Evolutionary conservation across 805 yeast genomes (phyloP).

Genomic region (Saccharomycopsis sp.): DNA sequence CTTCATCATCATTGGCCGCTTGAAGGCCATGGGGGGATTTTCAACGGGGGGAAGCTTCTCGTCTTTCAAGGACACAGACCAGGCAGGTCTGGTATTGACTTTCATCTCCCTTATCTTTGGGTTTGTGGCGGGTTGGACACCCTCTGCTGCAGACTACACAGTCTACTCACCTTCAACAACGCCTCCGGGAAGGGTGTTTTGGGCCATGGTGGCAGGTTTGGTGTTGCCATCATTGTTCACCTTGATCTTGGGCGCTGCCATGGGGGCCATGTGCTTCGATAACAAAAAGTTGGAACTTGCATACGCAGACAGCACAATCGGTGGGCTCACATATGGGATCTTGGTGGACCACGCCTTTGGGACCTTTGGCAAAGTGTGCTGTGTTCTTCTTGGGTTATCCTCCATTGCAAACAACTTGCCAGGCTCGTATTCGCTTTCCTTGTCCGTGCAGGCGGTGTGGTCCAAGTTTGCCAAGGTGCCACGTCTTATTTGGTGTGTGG

Average conservation of each 20-base stretch:
- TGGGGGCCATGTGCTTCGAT: conserved; percentile 55
- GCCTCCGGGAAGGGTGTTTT: conserved; percentile 50
- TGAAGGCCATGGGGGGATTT: conserved; percentile 59
- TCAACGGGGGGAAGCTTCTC: conserved; percentile 34
- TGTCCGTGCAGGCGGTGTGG: conserved; percentile 82
- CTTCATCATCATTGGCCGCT: conserved; percentile 68
- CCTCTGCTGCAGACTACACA: conserved; percentile 90
- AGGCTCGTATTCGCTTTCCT: conserved; percentile 83
- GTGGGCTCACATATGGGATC: conserved; percentile 77
- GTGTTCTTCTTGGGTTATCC: conserved; percentile 75
- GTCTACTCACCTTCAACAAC: conserved; percentile 71
- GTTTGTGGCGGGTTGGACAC: conserved; percentile 90
- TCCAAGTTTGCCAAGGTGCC: conserved; percentile 65
- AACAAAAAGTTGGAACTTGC: conserved; percentile 36
- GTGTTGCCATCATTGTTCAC: conserved; percentile 61
- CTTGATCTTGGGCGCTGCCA: conserved; percentile 80
- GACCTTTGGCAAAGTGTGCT: conserved; percentile 83
- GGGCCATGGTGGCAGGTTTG: conserved; percentile 55
- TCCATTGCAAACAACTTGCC: conserved; percentile 90
- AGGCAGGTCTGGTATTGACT: conserved; percentile 72
- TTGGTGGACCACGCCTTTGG: conserved; percentile 72
- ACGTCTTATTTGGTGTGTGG: conserved; percentile 71
- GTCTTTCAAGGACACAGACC: conserved; percentile 42
- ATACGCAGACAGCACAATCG: conserved; percentile 49
- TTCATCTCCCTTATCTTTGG: conserved; percentile 82